These are phyloP conservation scores for Kregervanrija pseudodelftensis DNA, from an alignment of 805 yeast genomes.

Conservation along the genomic window DNA sequence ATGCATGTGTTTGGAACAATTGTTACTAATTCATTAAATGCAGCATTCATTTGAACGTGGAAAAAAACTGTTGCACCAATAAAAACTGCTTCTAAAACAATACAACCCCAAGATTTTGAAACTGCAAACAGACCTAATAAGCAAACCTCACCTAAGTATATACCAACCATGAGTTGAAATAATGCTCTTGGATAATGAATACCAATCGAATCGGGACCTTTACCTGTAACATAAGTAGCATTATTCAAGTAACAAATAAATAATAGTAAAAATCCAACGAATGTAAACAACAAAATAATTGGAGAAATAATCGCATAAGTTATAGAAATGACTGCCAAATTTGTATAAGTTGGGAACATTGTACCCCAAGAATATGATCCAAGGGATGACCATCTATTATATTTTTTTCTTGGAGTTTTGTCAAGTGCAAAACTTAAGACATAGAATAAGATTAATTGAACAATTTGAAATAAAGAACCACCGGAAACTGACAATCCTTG, in stretches of 20 bases:
- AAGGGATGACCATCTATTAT: constrained; percentile 48
- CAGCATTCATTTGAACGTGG: constrained; percentile 55
- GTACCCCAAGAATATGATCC: constrained; percentile 65
- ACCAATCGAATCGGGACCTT: constrained; percentile 72
- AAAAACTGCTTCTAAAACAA: constrained; percentile 65
- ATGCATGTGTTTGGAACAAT: constrained; percentile 65
- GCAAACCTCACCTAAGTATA: constrained; percentile 83
- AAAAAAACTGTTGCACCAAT: constrained; percentile 59
- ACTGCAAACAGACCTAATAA: constrained; percentile 80
- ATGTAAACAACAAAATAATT: constrained; percentile 66
- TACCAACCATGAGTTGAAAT: constrained; percentile 81
- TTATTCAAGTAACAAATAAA: constrained; percentile 78
- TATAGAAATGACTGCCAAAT: constrained; percentile 60
- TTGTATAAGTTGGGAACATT: constrained; percentile 66
- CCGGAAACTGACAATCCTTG: constrained; percentile 65
- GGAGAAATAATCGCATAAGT: constrained; percentile 77
- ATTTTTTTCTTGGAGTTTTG: constrained; percentile 60
- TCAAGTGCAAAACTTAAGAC: constrained; percentile 52
- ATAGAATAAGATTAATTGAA: constrained; percentile 51
- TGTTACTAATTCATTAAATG: constrained; percentile 56
- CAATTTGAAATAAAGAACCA: constrained; percentile 58
- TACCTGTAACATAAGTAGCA: constrained; percentile 60
- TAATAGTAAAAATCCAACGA: constrained; percentile 60
- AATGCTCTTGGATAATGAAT: constrained; percentile 80
- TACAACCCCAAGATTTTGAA: constrained; percentile 93